A percentile compares a stretch with the other conserved stretches of the same genome.
phyloP scores from a whole-genome alignment of 148 eudicot genomes.

The Dysphania ambrosioides region DNA sequence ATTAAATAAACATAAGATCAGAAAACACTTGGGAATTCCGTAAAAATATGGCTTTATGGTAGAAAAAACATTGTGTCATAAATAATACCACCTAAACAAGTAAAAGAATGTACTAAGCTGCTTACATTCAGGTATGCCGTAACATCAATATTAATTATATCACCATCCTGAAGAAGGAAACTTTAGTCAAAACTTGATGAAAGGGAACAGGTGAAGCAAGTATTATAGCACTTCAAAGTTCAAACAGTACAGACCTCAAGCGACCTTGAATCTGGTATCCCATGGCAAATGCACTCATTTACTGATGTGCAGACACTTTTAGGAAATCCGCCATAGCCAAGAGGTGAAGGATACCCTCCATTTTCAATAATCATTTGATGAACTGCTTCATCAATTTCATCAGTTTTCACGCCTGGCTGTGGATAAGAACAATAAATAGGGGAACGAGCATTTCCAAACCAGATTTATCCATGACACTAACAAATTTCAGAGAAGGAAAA shows the following conservation, averaged over 20 bases:
- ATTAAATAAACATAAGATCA: too few relatives aligned
- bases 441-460: not conserved
- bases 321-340: constrained; percentile 97
- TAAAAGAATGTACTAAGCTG: constrained; percentile 16
- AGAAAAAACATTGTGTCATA: not conserved
- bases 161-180: constrained; percentile 73
- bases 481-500: not conserved
- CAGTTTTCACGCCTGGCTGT: constrained; percentile 97
- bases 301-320: constrained; percentile 99
- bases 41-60: not conserved
- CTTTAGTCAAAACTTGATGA: not conserved
- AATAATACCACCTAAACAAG: not conserved
- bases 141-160: constrained; percentile 89
- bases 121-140: constrained; percentile 87
- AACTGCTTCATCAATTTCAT: constrained; percentile 96
- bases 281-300: constrained; percentile 99
- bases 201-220: not conserved
- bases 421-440: constrained; percentile 25
- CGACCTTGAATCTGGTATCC: constrained; percentile 93
- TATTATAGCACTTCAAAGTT: not conserved
- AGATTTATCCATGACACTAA: not conserved
- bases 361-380: constrained; percentile 97
- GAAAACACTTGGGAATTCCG: not conserved
- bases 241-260: constrained; percentile 62
- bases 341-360: constrained; percentile 98